Conservation (phyloP, 768 basidiomycete genomes). For the Podaxis sp. region DNA sequence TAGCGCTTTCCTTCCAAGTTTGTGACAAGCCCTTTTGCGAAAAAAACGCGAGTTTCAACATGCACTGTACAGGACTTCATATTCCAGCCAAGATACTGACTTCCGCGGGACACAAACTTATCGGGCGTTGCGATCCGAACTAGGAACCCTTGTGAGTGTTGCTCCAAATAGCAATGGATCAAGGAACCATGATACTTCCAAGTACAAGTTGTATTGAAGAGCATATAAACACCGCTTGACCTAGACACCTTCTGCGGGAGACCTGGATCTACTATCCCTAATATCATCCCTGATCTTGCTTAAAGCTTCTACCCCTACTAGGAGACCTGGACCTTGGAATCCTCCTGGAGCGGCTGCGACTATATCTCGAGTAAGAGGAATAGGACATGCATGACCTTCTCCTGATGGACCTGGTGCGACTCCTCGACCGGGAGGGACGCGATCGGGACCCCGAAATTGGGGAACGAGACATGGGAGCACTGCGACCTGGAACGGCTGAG, state of each 20-base stretch:
- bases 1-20: conserved; percentile 42
- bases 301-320: conserved; percentile 59
- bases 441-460: conserved; percentile 57
- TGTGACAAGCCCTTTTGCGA: neutral
- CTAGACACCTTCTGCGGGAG: conserved; percentile 27
- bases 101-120: no score
- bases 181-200: no score
- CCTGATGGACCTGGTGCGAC: conserved; percentile 57
- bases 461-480: conserved; percentile 40
- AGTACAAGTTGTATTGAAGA: neutral
- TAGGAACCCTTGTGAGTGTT: no score
- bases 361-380: conserved; percentile 71
- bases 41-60: no score
- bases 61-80: no score
- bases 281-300: conserved; percentile 78
- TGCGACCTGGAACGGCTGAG: conserved; percentile 46
- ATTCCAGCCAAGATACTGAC: no score
- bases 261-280: conserved; percentile 78
- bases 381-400: conserved; percentile 55
- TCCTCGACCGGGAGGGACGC: conserved; percentile 23
- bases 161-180: no score
- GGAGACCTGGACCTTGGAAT: conserved; percentile 19
- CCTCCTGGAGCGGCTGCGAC: conserved; percentile 56
- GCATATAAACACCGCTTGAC: conserved; percentile 3
- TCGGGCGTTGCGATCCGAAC: no score